Conservation (phyloP, 2,329 filamentous ascomycete genomes). For the Cercospora zeae-maydis region DNA sequence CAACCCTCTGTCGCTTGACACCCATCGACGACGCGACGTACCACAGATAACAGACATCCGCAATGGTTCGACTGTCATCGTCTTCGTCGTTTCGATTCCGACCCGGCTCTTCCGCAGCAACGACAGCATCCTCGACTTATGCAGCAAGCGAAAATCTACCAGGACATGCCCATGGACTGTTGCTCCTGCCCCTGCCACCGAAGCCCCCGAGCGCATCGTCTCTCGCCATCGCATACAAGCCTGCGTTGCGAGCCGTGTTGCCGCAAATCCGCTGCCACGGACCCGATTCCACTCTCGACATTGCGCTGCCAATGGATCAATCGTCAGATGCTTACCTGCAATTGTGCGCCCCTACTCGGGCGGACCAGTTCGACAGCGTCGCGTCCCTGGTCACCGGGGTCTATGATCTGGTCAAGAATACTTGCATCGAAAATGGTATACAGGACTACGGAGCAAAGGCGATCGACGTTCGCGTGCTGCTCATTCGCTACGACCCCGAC, state of each 20-base stretch:
- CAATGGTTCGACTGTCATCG: neutral
- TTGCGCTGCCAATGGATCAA: neutral
- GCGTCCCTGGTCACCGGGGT: neutral
- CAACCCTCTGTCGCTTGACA: neutral
- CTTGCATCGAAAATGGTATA: neutral
- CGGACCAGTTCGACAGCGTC: neutral
- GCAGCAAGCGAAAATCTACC: neutral
- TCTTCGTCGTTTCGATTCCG: neutral
- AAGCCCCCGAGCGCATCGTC: neutral
- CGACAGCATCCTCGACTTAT: neutral
- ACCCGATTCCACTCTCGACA: neutral
- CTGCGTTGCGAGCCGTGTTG: neutral
- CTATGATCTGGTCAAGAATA: neutral
- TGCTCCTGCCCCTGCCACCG: neutral
- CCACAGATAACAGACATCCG: neutral
- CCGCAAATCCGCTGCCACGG: neutral
- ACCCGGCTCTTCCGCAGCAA: neutral
- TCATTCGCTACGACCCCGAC: neutral
- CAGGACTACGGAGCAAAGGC: neutral
- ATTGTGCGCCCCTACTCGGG: neutral
- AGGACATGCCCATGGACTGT: neutral
- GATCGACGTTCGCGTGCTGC: neutral
- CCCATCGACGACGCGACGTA: neutral
- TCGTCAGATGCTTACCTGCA: neutral
- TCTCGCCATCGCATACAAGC: neutral